Conservation (phyloP, 2,329 filamentous ascomycete species). For the Drechslera avenae region DNA sequence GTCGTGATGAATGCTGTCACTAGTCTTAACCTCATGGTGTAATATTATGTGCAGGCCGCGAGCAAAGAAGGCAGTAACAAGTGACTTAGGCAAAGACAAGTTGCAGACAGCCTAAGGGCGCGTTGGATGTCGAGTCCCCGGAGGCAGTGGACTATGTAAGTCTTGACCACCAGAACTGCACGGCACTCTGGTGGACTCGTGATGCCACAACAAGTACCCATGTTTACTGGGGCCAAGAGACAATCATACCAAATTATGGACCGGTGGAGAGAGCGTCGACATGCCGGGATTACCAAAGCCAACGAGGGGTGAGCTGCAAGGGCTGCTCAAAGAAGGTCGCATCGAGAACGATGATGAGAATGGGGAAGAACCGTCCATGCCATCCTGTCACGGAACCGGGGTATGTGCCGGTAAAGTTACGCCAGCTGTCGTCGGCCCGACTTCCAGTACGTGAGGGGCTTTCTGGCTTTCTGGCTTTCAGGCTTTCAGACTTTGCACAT, state of each 20-base stretch:
- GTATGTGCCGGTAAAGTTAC: too few relatives aligned
- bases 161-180: background rate
- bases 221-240: conserved; percentile 3
- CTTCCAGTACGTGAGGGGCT: too few relatives aligned
- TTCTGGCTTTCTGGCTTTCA: too few relatives aligned
- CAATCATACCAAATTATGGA: conserved; percentile 10
- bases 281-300: background rate
- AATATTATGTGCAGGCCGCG: background rate
- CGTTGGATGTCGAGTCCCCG: background rate
- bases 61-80: background rate
- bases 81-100: background rate
- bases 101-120: background rate
- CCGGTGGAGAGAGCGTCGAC: conserved; percentile 1
- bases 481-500: too few relatives aligned
- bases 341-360: background rate
- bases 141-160: conserved; percentile 11
- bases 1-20: conserved; percentile 8
- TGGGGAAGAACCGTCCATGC: too few relatives aligned
- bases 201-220: conserved; percentile 5
- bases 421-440: background rate
- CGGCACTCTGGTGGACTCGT: background rate
- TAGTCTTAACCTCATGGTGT: conserved; percentile 13
- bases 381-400: too few relatives aligned
- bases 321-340: background rate
- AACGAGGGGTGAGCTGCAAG: conserved; percentile 2